Evolutionary conservation across 2,329 filamentous ascomycete genomes (phyloP), one percentile per base, ranked within the genome.

Genomic region (Colletotrichum limetticola): DNA sequence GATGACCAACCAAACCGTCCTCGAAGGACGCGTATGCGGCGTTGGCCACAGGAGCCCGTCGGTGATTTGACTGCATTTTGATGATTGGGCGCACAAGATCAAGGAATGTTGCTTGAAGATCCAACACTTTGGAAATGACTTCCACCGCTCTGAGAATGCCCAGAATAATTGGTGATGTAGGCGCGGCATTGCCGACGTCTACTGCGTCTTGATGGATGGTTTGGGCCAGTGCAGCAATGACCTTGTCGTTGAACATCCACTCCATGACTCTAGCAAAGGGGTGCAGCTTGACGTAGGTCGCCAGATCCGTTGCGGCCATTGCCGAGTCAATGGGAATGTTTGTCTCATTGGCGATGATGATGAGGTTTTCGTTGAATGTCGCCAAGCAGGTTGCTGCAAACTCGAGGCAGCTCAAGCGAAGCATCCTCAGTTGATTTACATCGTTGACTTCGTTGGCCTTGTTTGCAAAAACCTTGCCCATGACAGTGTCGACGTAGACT

Each of bases 221-320:
- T 69, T 90, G 88, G 81, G 98, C 96, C 2, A 99, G 84, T 16
- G 92, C 90, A 75, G 90, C 90, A 78, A 97, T 91, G 26, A 98
- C 94, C 75, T 93, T 94, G 78, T 97, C 94, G 79, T 97, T 98
- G 82, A 97, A 98, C 83, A 99, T 90, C 95, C 97, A 98, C 80
- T 99, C 97, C 94, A 98, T 98, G 19, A 97, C 92, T 72, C 97
- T 91, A 3, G 94, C 92, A 79, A 98, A 99, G 0, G 97, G 96
- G 83, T 99, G 97, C 66, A 98, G 89, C 28, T 91, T 91, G 71
- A 97, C 91, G 80, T 99, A 99, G 6, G 90, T 89, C 62, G 91
- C 90, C 5, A 98, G 86, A 68, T 94, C 93, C 3, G 92, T 93
- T 4, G 94, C 89, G 55, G 89, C 89, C 75, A 97, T 94, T 19